Evolutionary conservation across 257 asterid genomes (phyloP).

Genomic region (Verbena officinalis): DNA sequence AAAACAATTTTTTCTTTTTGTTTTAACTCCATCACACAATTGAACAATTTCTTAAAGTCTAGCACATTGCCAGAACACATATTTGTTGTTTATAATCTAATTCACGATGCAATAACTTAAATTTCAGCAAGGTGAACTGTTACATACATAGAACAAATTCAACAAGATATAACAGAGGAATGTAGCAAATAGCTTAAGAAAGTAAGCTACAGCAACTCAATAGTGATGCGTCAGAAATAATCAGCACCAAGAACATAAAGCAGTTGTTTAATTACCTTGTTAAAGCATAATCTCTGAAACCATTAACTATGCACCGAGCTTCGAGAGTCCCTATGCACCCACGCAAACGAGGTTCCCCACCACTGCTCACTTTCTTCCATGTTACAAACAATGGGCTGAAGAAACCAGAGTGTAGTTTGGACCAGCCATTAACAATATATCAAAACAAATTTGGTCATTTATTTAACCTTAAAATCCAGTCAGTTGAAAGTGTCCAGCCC

Average conservation of each 20-base stretch:
- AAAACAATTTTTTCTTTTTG: not conserved
- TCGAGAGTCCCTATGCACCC: conserved; percentile 98
- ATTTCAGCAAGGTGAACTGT: not conserved
- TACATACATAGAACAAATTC: conserved; percentile 15
- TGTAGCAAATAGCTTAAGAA: not conserved
- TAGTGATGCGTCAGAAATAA: conserved; percentile 1
- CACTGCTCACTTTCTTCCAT: conserved; percentile 91
- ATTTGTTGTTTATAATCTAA: not conserved
- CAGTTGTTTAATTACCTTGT: conserved; percentile 58
- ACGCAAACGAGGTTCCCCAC: conserved; percentile 92
- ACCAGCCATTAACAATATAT: conserved; percentile 25
- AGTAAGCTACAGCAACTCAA: conserved; percentile 6
- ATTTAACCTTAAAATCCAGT: not conserved
- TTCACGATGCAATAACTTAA: not conserved
- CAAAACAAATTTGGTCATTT: conserved; percentile 11
- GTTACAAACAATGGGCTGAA: conserved; percentile 95
- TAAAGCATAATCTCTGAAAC: conserved; percentile 90
- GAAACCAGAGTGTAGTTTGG: conserved; percentile 35
- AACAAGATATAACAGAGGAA: not conserved
- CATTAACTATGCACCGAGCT: conserved; percentile 74
- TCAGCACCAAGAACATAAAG: too few relatives aligned
- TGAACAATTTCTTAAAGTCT: not conserved
- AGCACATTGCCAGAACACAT: not conserved
- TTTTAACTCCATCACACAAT: not conserved
- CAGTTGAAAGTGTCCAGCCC: conserved; percentile 8